Evolutionary conservation across 345 rosid genomes (phyloP).

Genomic region (Salix purpurea): DNA sequence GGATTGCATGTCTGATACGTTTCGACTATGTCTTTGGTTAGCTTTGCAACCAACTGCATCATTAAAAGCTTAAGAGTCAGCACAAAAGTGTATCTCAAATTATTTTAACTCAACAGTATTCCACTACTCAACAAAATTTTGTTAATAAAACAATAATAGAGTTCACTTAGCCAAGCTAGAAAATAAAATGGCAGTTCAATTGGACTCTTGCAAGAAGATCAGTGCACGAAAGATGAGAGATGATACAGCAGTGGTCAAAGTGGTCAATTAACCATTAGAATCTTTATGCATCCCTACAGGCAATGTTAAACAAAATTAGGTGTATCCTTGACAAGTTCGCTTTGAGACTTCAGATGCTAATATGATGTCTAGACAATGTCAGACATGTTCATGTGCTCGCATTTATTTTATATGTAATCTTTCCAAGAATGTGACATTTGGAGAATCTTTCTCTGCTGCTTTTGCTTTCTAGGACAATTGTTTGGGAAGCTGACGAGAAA

Average conservation of each 20-base stretch:
- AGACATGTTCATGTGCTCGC: background rate
- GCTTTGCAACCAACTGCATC: conserved; percentile 78
- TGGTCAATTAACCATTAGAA: background rate
- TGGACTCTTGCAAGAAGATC: conserved; percentile 1
- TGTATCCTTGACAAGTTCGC: background rate
- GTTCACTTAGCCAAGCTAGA: conserved; percentile 2
- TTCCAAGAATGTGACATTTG: background rate
- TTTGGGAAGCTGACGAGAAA: too few relatives aligned
- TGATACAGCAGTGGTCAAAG: background rate
- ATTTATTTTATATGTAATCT: background rate
- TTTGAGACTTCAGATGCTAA: background rate
- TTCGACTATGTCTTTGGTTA: conserved; percentile 81
- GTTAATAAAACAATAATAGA: background rate
- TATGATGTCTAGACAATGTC: background rate
- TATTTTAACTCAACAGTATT: background rate
- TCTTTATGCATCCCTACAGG: background rate
- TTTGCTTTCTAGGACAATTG: too few relatives aligned
- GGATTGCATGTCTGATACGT: conserved; percentile 89
- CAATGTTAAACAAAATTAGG: background rate
- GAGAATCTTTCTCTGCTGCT: too few relatives aligned
- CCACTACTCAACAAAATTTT: background rate
- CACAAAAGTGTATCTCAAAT: conserved; percentile 11
- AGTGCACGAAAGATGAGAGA: background rate
- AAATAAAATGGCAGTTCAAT: conserved; percentile 1
- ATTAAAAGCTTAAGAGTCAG: conserved; percentile 22